phyloP scores from a whole-genome alignment of 192 early-diverging fungal genomes.

The Geranomyces michiganensis region DNA sequence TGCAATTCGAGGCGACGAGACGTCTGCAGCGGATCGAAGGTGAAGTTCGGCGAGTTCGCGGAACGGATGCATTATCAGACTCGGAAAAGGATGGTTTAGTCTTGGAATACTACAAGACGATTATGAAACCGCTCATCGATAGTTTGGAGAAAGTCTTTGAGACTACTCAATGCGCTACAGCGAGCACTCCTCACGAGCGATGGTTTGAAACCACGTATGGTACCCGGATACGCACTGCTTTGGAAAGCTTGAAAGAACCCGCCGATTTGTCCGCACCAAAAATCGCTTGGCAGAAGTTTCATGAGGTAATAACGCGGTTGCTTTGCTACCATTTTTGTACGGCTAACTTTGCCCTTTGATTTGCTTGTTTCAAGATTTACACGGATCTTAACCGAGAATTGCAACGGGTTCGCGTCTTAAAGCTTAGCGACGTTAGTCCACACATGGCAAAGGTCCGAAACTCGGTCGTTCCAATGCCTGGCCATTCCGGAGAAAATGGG shows the following conservation, averaged over 20 bases:
- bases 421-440: conserved; percentile 65
- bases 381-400: conserved; percentile 60
- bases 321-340: neutral
- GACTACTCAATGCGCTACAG: conserved; percentile 40
- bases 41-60: conserved; percentile 58
- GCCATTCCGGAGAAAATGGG: conserved; percentile 22
- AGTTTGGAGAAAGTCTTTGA: conserved; percentile 58
- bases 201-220: conserved; percentile 67
- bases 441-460: conserved; percentile 50
- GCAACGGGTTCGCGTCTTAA: conserved; percentile 51
- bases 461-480: conserved; percentile 59
- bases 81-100: conserved; percentile 51
- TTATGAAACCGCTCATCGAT: conserved; percentile 62
- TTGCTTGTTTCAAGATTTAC: conserved; percentile 19
- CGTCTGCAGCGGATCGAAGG: conserved; percentile 58
- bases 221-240: conserved; percentile 56
- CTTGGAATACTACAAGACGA: conserved; percentile 53
- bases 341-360: neutral
- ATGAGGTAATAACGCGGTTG: conserved; percentile 50
- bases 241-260: conserved; percentile 51
- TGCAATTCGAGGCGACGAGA: conserved; percentile 60
- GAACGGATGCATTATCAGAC: conserved; percentile 39
- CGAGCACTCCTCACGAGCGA: conserved; percentile 63
- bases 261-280: conserved; percentile 45
- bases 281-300: conserved; percentile 61